Percentiles rank a stretch among this genome's conserved stretches.
Conservation (phyloP, 2,329 filamentous ascomycete species). For the Colletotrichum tofieldiae region DNA sequence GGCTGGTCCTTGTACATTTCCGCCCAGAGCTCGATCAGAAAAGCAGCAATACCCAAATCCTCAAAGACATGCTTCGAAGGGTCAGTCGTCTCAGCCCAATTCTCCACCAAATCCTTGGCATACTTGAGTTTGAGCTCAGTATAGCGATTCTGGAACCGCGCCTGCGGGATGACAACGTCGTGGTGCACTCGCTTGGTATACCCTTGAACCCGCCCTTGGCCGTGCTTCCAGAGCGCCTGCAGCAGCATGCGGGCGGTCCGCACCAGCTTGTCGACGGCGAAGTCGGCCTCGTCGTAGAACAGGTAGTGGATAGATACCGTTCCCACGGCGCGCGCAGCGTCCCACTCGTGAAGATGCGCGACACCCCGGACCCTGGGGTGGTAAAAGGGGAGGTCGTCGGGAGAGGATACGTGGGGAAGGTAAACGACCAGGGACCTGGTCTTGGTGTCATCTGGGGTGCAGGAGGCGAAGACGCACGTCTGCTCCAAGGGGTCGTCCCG, state of each 20-base stretch:
- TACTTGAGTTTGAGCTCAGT: constrained; percentile 84
- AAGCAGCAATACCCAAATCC: constrained; percentile 91
- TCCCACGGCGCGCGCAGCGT: constrained; percentile 59
- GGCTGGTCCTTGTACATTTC: constrained; percentile 77
- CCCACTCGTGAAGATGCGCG: constrained; percentile 82
- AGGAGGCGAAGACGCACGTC: constrained; percentile 81
- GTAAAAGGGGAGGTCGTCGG: constrained; percentile 85
- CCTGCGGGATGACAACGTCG: constrained; percentile 84
- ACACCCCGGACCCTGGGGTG: constrained; percentile 84
- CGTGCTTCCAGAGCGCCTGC: constrained; percentile 80
- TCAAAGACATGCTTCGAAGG: constrained; percentile 96
- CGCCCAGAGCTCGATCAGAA: constrained; percentile 91
- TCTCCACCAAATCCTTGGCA: constrained; percentile 77
- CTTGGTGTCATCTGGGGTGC: constrained; percentile 46
- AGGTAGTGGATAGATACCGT: constrained; percentile 74
- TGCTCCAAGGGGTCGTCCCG: constrained; percentile 84
- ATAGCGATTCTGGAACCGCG: constrained; percentile 86
- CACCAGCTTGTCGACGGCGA: constrained; percentile 64
- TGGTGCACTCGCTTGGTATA: constrained; percentile 89
- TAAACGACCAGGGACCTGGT: constrained; percentile 77
- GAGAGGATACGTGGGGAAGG: constrained; percentile 77
- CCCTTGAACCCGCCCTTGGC: constrained; percentile 74
- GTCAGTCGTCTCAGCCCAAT: constrained; percentile 90
- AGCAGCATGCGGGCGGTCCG: constrained; percentile 81
- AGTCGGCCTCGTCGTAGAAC: constrained; percentile 60